Evolutionary conservation across 148 eudicot genomes (phyloP).

Genomic region (Agrostemma githago): DNA sequence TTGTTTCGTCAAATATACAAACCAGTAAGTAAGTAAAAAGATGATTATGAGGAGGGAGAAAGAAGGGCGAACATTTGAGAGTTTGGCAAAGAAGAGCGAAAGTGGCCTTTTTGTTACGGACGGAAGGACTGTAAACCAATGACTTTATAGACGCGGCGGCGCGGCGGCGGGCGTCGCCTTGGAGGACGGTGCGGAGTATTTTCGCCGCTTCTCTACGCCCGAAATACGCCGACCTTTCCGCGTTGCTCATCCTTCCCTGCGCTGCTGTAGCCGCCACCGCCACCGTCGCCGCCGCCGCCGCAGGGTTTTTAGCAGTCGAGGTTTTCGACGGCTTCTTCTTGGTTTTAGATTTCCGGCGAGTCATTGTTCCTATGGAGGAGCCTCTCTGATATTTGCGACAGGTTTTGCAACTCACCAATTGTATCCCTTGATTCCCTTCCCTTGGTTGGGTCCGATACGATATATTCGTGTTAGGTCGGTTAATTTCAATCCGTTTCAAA

Average conservation of each 20-base stretch:
- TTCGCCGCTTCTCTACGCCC: slow-evolving; percentile 89
- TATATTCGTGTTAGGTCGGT: no score
- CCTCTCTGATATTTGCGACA: no score
- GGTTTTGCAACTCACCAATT: not conserved
- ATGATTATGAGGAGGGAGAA: slow-evolving; percentile 4
- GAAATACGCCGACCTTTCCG: slow-evolving; percentile 67
- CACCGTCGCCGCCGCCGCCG: not conserved
- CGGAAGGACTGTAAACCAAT: slow-evolving; percentile 59
- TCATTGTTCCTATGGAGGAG: not conserved
- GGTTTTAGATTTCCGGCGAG: slow-evolving; percentile 5
- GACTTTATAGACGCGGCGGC: slow-evolving; percentile 76
- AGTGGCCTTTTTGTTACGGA: slow-evolving; percentile 77
- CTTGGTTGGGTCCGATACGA: no score
- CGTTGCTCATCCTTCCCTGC: slow-evolving; percentile 26
- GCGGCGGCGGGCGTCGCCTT: slow-evolving; percentile 68
- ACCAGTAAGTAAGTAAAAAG: no score
- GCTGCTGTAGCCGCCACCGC: slow-evolving; percentile 10
- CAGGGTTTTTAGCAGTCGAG: not conserved
- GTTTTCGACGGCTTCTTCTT: not conserved
- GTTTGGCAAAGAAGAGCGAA: slow-evolving; percentile 87
- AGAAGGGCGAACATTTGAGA: slow-evolving; percentile 54
- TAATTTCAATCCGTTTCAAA: no score
- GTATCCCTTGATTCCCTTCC: no score
- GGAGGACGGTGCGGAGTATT: slow-evolving; percentile 50
- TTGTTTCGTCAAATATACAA: no score